Percentiles rank a stretch among this genome's conserved stretches.
These are phyloP conservation scores for Daedalea quercina DNA, from an alignment of 768 basidiomycete genomes.

Conservation along the genomic window DNA sequence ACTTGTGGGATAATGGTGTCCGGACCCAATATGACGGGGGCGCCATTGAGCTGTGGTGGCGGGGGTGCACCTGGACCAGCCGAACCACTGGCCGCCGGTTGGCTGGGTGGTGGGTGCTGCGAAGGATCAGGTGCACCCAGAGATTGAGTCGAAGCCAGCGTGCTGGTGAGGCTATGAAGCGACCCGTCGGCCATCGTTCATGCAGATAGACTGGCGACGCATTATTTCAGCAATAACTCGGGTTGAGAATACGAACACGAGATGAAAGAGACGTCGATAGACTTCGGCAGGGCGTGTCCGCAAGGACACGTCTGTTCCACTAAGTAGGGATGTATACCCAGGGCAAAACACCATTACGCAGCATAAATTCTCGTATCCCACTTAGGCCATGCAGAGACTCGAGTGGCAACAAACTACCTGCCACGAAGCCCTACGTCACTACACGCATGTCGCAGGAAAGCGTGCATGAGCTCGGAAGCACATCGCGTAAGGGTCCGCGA, in stretches of 20 bases:
- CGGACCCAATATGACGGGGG: constrained; percentile 2
- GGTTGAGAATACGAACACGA: not conserved
- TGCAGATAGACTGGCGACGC: not conserved
- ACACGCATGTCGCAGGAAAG: too few species aligned
- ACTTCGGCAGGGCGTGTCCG: not conserved
- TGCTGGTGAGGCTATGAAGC: constrained; percentile 15
- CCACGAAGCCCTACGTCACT: too few species aligned
- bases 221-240: not conserved
- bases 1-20: constrained; percentile 13
- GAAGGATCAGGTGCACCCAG: constrained; percentile 4
- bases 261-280: not conserved
- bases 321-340: too few species aligned
- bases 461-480: too few species aligned
- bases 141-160: constrained; percentile 11
- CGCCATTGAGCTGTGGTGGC: constrained; percentile 1
- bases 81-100: constrained; percentile 5
- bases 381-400: too few species aligned
- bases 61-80: constrained; percentile 7
- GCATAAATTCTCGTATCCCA: too few species aligned
- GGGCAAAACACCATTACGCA: too few species aligned
- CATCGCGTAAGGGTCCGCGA: not conserved
- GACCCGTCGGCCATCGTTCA: constrained; percentile 13
- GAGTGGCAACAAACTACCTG: too few species aligned
- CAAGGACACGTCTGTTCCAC: too few species aligned
- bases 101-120: constrained; percentile 8